Percentiles rank a stretch among this genome's conserved stretches.
phyloP scores from a whole-genome alignment of 768 basidiomycete species.

The Fomitopsis serialis region DNA sequence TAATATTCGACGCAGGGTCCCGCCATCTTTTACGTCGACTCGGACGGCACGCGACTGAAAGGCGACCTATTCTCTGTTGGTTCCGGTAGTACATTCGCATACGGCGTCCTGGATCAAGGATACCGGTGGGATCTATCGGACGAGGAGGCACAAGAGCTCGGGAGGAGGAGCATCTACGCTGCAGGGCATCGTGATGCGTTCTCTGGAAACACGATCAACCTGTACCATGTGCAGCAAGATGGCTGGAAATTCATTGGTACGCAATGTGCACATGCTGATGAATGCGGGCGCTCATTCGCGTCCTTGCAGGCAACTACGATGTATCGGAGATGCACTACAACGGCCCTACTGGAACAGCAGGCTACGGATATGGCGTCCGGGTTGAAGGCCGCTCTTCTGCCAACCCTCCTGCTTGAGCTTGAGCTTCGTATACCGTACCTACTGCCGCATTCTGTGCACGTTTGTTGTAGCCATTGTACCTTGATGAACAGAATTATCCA shows the following conservation, averaged over 20 bases:
- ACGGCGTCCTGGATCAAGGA: constrained; percentile 95
- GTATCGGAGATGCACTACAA: constrained; percentile 89
- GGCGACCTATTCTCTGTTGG: constrained; percentile 99
- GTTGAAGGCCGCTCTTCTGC: constrained; percentile 51
- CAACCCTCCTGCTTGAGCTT: constrained; percentile 33
- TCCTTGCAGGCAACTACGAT: constrained; percentile 79
- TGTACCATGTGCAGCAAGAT: constrained; percentile 91
- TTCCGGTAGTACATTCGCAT: constrained; percentile 97
- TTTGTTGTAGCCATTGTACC: background rate
- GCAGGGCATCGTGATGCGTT: constrained; percentile 96
- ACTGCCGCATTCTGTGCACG: background rate
- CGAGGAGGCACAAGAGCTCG: constrained; percentile 93
- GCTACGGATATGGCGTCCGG: constrained; percentile 80
- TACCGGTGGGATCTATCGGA: constrained; percentile 91
- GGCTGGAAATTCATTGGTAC: constrained; percentile 96
- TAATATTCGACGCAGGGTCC: constrained; percentile 70
- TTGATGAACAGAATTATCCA: too few species aligned
- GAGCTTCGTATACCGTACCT: too few species aligned
- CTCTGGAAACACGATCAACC: constrained; percentile 93
- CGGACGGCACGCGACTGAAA: constrained; percentile 91
- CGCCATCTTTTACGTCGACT: constrained; percentile 95
- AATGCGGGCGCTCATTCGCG: background rate
- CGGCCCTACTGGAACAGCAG: constrained; percentile 57
- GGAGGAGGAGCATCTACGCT: constrained; percentile 89
- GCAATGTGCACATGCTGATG: constrained; percentile 19